Conservation (phyloP, 768 basidiomycete genomes). For the Pulveroboletus sp. region DNA sequence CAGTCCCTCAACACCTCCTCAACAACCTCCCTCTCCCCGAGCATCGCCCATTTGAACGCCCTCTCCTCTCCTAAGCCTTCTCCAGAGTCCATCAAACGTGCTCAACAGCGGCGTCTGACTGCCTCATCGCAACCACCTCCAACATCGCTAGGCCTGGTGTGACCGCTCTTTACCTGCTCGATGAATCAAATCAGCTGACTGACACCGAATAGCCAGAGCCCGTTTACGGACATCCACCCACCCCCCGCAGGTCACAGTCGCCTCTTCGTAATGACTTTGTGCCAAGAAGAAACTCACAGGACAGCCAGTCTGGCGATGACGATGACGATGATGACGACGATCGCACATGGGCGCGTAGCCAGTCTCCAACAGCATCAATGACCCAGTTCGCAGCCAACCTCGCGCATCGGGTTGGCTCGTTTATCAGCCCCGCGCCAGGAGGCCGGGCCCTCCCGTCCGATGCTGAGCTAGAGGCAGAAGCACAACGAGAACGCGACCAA, state of each 20-base stretch:
- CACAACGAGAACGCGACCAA: constrained; percentile 68
- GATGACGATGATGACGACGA: constrained; percentile 35
- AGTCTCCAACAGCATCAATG: constrained; percentile 62
- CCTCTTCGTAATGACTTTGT: constrained; percentile 64
- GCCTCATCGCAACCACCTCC: constrained; percentile 36
- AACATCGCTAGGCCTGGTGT: constrained; percentile 38
- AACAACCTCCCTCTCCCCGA: constrained; percentile 30
- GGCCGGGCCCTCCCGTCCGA: constrained; percentile 55
- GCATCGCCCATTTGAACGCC: constrained; percentile 32
- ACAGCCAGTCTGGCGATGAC: constrained; percentile 42
- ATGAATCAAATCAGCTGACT: constrained; percentile 9
- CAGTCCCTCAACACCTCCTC: constrained; percentile 31
- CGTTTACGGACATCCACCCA: constrained; percentile 35
- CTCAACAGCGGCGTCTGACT: constrained; percentile 37
- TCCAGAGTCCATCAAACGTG: constrained; percentile 11
- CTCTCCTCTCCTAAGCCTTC: constrained; percentile 27
- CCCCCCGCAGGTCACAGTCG: constrained; percentile 53
- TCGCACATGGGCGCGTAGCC: constrained; percentile 31
- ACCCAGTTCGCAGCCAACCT: constrained; percentile 70
- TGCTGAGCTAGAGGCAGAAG: constrained; percentile 79
- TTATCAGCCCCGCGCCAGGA: constrained; percentile 50
- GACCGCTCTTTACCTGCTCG: background rate
- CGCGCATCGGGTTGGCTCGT: constrained; percentile 66
- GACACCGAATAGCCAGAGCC: constrained; percentile 38
- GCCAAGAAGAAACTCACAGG: constrained; percentile 46